Evolutionary conservation across 2,329 filamentous ascomycete genomes (phyloP).

Genomic region (Aspergillus aculeatus): DNA sequence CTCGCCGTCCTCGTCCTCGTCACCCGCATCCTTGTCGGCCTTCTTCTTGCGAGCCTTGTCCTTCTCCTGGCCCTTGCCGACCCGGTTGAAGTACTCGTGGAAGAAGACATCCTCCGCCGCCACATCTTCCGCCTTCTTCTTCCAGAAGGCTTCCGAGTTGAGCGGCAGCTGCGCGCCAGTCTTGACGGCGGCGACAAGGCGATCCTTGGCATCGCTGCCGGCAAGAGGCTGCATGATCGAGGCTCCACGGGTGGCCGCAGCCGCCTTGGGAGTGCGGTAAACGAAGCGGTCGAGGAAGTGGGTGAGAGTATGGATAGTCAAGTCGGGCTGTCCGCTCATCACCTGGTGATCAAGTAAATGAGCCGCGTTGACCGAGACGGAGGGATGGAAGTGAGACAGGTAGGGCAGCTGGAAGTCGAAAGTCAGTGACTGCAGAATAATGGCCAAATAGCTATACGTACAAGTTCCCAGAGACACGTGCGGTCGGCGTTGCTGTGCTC

Average conservation of each 20-base stretch:
- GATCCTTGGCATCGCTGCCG: constrained; percentile 58
- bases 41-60: constrained; percentile 52
- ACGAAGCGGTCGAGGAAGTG: constrained; percentile 98
- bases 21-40: constrained; percentile 49
- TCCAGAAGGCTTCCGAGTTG: constrained; percentile 89
- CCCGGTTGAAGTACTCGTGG: constrained; percentile 87
- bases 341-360: constrained; percentile 67
- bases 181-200: constrained; percentile 61
- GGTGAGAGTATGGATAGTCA: constrained; percentile 85
- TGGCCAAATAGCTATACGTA: constrained; percentile 45
- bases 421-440: constrained; percentile 2
- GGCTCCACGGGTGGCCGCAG: constrained; percentile 65
- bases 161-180: constrained; percentile 63
- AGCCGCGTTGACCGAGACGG: constrained; percentile 78
- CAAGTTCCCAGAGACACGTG: constrained; percentile 89
- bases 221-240: constrained; percentile 97
- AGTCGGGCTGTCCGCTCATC: constrained; percentile 82
- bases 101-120: constrained; percentile 95
- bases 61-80: constrained; percentile 59
- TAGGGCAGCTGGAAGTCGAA: constrained; percentile 56
- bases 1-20: constrained; percentile 41
- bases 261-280: constrained; percentile 84
- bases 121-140: constrained; percentile 82
- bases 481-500: constrained; percentile 90
- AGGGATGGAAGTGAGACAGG: constrained; percentile 84